Conservation (phyloP, 805 yeast species). For the Jamesozyma hellenica region DNA sequence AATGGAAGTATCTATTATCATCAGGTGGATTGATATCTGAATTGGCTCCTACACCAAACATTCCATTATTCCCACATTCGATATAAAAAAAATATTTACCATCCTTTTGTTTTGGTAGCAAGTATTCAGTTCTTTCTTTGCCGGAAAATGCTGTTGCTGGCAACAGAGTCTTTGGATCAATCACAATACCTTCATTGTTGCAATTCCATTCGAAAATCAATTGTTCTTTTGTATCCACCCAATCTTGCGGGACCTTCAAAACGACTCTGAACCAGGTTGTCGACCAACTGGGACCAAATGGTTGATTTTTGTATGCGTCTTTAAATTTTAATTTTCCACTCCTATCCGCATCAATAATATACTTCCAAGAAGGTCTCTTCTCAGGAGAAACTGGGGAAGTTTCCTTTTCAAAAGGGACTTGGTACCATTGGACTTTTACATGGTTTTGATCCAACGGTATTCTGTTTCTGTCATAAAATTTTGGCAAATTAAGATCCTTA, state of each 20-base stretch:
- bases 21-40: constrained; percentile 59
- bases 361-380: constrained; percentile 29
- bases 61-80: constrained; percentile 89
- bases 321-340: constrained; percentile 34
- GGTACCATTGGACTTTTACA: constrained; percentile 54
- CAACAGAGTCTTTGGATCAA: constrained; percentile 46
- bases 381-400: constrained; percentile 32
- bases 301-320: constrained; percentile 56
- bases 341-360: constrained; percentile 18
- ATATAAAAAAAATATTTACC: constrained; percentile 58
- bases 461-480: constrained; percentile 59
- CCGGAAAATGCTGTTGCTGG: constrained; percentile 82
- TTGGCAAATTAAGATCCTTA: constrained; percentile 61
- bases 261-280: constrained; percentile 84
- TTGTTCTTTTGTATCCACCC: constrained; percentile 36
- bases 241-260: constrained; percentile 49
- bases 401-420: constrained; percentile 50
- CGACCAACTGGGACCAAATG: constrained; percentile 93
- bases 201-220: constrained; percentile 77
- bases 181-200: constrained; percentile 75
- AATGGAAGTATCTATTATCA: constrained; percentile 58
- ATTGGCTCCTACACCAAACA: constrained; percentile 70
- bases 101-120: constrained; percentile 46
- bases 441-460: constrained; percentile 33
- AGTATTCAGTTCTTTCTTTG: constrained; percentile 68